A percentile compares a stretch with the other conserved stretches of the same genome.
These are phyloP conservation scores for Trametes gibbosa DNA, from an alignment of 768 basidiomycete species.

Conservation along the genomic window DNA sequence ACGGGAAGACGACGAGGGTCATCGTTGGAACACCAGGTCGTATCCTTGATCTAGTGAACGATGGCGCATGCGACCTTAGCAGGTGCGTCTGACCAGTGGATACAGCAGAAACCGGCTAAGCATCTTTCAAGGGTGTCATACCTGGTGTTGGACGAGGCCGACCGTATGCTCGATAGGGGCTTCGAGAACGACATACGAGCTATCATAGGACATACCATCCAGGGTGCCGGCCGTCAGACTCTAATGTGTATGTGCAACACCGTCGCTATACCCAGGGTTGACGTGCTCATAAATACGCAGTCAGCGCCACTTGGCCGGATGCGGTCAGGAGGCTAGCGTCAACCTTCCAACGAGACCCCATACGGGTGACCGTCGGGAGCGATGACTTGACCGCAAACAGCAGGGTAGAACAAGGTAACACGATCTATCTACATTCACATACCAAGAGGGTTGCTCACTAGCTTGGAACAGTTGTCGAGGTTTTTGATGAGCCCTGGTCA, in stretches of 20 bases:
- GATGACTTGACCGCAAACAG: slow-evolving; percentile 95
- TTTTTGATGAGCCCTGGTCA: slow-evolving; percentile 78
- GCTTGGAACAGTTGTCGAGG: slow-evolving; percentile 58
- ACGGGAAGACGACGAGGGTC: slow-evolving; percentile 58
- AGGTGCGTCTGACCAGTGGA: slow-evolving; percentile 42
- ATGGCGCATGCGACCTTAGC: slow-evolving; percentile 81
- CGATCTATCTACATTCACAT: not conserved
- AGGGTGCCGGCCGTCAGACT: slow-evolving; percentile 73
- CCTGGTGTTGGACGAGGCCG: slow-evolving; percentile 95
- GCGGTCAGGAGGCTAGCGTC: slow-evolving; percentile 85
- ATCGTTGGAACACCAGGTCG: slow-evolving; percentile 96
- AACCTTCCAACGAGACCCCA: slow-evolving; percentile 81
- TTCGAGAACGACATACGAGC: slow-evolving; percentile 96
- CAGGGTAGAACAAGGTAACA: slow-evolving; percentile 73
- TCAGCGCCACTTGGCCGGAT: slow-evolving; percentile 99
- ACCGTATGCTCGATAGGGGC: slow-evolving; percentile 96
- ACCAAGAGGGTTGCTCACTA: not conserved
- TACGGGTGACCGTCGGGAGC: slow-evolving; percentile 91
- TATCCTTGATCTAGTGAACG: slow-evolving; percentile 86
- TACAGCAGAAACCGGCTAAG: slow-evolving; percentile 3
- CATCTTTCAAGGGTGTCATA: slow-evolving; percentile 65
- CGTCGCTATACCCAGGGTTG: not conserved
- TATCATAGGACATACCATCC: slow-evolving; percentile 78
- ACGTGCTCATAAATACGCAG: slow-evolving; percentile 37
- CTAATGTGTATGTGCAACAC: slow-evolving; percentile 77